Base-by-base conservation (phyloP, 768 basidiomycete species). In the Trametes gibbosa region DNA sequence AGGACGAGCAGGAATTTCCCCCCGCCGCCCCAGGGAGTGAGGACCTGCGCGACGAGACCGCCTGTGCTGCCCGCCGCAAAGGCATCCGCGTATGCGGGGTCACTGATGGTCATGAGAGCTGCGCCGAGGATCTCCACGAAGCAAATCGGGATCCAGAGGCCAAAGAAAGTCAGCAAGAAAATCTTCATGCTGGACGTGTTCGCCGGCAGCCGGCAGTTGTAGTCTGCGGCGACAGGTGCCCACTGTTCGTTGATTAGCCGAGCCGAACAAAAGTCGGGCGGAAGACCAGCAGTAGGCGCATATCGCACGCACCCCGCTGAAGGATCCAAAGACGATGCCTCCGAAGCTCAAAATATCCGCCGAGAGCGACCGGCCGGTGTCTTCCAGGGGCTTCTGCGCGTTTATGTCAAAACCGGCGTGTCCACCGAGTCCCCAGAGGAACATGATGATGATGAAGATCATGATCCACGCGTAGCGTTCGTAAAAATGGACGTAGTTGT, bases 381-480 rank as follows among this genome's bases (percentile, higher is more conserved):
- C 79, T 64, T 82, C 79, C 0, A 69, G 39, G 0, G 74, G 51
- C 37, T 76, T 76, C 61, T 81, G 79, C 0, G 77, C 75, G 35
- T 69, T 69, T 9, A 77, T 67, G 42, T 82, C 72, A 62, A 77
- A 83, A 16, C 81, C 79, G 0, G 76, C 78, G 21, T 76, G 70
- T 35, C 73, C 72, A 2, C 79, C 83, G 4, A 84, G 71, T 10
- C 81, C 83, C 63, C 76, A 80, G 37, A 84, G 75, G 65, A 79
- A 78, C 51, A 77, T 73, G 75, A 81, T 77, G 65, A 83, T 74
- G 64, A 80, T 68, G 42, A 76, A 68, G 14, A 71, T 71, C 25
- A 76, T 64, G 5, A 81, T 76, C 84, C 84, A 85, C 2, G 81
- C 80, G 58, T 82, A 85, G 14, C 82, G 76, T 59, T 84, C 83